Evolutionary conservation across 306 rosid species (phyloP), one percentile per base, ranked within the genome.

Genomic region (Trichosanthes cucumerina): DNA sequence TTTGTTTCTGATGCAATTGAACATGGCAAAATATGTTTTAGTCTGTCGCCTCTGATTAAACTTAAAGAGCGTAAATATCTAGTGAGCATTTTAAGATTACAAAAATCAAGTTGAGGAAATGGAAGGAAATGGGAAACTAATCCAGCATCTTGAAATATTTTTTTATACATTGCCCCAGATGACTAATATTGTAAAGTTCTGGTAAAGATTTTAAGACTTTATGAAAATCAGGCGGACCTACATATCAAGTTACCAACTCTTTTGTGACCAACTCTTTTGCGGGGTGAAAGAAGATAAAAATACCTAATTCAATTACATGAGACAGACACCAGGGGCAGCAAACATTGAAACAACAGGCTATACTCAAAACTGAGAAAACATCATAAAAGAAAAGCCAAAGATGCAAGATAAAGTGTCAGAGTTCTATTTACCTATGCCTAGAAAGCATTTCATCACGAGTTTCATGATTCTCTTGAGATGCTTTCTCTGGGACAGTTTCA

Each of bases 401-500:
- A 47, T 19, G 75, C 26, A 41, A 72, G 79, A 7, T 18, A 16
- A 72, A 28, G 24, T 72, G 77, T 15, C 26, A 72, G 7, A 47
- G 44, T 57, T 64, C 57, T 14, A 39, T 76, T 53, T 69, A 88
- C 91, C 89, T 86, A 78, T 85, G 91, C 81, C 89, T 86, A 9
- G 96, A 79, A 68, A 92, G 97, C 87, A 89, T 86, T 33, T 92
- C 97, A 83, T 95, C 97, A 11, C 84, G 92, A 75, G 86, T 84
- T 82, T 95, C 97, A 21, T 80, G 89, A 79, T 85, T 79, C 74
- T 80, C 80, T 81, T 80, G 78, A 50, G 87, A 47, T 64, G 73
- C 58, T 58, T 86, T 41, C 47, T 89, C 93, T 11, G 89, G 83
- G 79, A 85, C 80, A 72, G 77, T 80, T 81, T 83, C 96, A 53